Evolutionary conservation across 129 eudicot genomes (phyloP).

Genomic region (Arctium lappa): DNA sequence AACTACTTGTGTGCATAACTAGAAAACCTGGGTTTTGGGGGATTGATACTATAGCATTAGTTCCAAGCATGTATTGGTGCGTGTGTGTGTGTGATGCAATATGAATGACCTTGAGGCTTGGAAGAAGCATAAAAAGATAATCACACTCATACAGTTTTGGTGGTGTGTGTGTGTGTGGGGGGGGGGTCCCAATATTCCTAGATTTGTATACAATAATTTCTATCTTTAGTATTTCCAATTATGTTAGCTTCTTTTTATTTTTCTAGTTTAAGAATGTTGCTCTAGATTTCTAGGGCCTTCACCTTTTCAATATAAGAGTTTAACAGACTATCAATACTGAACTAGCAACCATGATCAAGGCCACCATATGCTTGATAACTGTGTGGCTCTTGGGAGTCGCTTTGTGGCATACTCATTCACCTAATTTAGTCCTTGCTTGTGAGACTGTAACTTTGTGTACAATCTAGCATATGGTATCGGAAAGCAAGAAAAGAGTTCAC

Average conservation of each 20-base stretch:
- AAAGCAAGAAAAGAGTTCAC: conserved; percentile 10
- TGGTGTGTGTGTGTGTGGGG: too few species aligned
- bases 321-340: neutral
- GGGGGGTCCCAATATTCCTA: neutral
- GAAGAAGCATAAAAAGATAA: too few species aligned
- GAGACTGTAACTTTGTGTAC: conserved; percentile 14
- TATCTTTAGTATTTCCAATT: neutral
- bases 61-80: too few species aligned
- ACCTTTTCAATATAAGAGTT: neutral
- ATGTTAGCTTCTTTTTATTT: neutral
- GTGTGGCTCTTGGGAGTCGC: neutral
- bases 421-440: neutral
- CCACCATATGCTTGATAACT: neutral
- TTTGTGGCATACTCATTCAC: neutral
- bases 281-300: neutral
- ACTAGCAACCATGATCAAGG: neutral
- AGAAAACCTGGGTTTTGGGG: neutral
- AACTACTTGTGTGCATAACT: neutral
- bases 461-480: conserved; percentile 9
- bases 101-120: neutral
- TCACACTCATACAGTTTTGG: neutral
- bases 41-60: too few species aligned
- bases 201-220: neutral
- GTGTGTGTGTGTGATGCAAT: neutral
- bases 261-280: neutral